Conservation (phyloP, 352 stramenopile genomes). For the Phytophthora melonis region DNA sequence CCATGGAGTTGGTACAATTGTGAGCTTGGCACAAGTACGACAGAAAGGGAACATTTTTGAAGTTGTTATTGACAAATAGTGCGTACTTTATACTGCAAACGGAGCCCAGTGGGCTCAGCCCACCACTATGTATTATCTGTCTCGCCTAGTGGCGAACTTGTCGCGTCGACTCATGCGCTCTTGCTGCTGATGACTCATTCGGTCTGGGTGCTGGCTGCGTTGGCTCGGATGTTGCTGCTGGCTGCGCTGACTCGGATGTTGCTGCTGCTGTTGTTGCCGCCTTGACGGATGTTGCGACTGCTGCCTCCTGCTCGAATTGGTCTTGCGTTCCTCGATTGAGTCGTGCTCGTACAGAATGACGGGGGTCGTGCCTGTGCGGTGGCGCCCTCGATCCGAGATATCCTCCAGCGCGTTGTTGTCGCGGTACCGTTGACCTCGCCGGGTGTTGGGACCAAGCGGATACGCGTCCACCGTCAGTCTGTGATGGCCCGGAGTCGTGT, state of each 20-base stretch:
- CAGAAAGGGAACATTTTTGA: neutral
- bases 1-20: neutral
- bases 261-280: conserved; percentile 11
- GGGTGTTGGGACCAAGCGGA: conserved; percentile 25
- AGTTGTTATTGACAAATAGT: conserved; percentile 4
- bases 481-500: conserved; percentile 36
- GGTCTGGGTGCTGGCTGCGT: conserved; percentile 4
- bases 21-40: neutral
- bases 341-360: conserved; percentile 47
- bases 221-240: neutral
- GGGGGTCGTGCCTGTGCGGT: conserved; percentile 35
- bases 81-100: neutral
- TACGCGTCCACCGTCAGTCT: conserved; percentile 46
- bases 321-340: conserved; percentile 33
- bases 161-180: conserved; percentile 25
- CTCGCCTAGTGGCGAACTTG: conserved; percentile 30
- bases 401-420: conserved; percentile 26
- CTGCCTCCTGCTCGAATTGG: conserved; percentile 32
- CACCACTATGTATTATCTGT: conserved; percentile 40
- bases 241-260: neutral
- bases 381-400: conserved; percentile 35
- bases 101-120: no score
- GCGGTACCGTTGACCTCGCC: conserved; percentile 18
- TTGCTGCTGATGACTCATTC: conserved; percentile 5
- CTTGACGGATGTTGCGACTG: conserved; percentile 7